Base-by-base conservation (phyloP, 2,329 filamentous ascomycete genomes). In the Laburnicola sp. region DNA sequence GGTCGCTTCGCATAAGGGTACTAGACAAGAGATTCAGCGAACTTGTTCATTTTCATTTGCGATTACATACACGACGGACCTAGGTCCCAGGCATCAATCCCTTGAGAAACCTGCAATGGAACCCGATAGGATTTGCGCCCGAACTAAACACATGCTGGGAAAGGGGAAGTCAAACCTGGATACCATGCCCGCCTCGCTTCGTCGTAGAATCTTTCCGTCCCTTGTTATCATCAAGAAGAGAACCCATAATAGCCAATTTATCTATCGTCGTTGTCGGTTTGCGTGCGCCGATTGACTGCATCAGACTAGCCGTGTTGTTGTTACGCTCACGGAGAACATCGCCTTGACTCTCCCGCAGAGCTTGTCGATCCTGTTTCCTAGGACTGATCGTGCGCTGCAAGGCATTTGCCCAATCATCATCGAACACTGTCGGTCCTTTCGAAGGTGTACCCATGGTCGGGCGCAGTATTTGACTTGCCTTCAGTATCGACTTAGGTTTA, bases 361-460 rank as follows among this genome's bases (percentile, higher is more conserved):
- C 87, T 52, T 82, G 80, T 56, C 93, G 89, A 75, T 97, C 89
- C 66, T 94, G 87, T 77, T 97, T 97, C 68, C 89, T 86, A 4
- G 94, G 93, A 66, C 91, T 96, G 62, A 97, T 91, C 4, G 94
- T 97, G 60, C 91, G 91, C 71, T 91, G 89, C 57, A 99, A 80
- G 77, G 97, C 92, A 62, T 94, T 88, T 61, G 91, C 88, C 94
- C 94, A 99, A 70, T 96, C 88, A 53, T 92, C 89, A 47, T 87
- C 89, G 57, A 82, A 78, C 62, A 78, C 74, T 45, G 79, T 76
- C 54, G 76, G 72, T 50, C 74, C 70, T 72, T 84, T 83, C 25
- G 78, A 71, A 42, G 82, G 82, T n/a, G 81, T 84, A 4, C 73
- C 73, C 47, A 74, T 66, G n/a, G 60, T 63, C 4, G 66, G 62